These are phyloP conservation scores for Lophiotrema nucula DNA, from an alignment of 495 filamentous ascomycete genomes.

Conservation along the genomic window DNA sequence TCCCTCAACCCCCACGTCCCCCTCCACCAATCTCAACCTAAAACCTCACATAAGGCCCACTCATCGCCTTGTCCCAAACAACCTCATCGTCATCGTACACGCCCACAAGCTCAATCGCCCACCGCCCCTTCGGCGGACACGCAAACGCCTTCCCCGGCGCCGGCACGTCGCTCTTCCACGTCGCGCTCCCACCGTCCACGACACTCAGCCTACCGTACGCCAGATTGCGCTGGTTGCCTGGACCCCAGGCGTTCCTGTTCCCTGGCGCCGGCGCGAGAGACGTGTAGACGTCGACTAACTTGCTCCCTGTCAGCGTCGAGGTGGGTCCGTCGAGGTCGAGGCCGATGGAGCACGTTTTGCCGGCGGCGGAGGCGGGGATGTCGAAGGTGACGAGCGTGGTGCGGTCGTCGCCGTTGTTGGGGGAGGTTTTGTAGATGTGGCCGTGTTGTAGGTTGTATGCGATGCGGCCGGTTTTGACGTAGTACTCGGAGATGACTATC, in stretches of 20 bases:
- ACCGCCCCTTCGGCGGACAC: neutral
- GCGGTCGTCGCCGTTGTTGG: neutral
- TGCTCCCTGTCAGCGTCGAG: neutral
- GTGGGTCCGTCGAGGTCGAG: conserved; percentile 10
- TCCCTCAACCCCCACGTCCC: neutral
- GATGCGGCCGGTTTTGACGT: conserved; percentile 11
- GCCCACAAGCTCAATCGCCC: conserved; percentile 8
- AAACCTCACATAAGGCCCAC: neutral
- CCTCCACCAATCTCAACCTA: neutral
- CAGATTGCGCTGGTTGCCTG: conserved; percentile 14
- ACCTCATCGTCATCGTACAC: conserved; percentile 11
- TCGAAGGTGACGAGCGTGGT: conserved; percentile 19
- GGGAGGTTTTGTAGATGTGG: conserved; percentile 7
- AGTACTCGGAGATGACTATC: conserved; percentile 9
- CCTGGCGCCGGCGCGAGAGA: neutral
- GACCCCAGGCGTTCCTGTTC: neutral
- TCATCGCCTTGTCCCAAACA: neutral
- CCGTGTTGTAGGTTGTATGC: neutral
- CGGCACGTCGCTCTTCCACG: neutral
- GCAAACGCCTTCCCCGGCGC: neutral
- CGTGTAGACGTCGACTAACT: conserved; percentile 13
- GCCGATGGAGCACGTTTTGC: conserved; percentile 4
- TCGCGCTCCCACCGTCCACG: neutral
- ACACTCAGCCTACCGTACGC: neutral
- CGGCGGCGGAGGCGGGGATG: conserved; percentile 7